phyloP scores from a whole-genome alignment of 345 rosid species.

The Populus simonii region DNA sequence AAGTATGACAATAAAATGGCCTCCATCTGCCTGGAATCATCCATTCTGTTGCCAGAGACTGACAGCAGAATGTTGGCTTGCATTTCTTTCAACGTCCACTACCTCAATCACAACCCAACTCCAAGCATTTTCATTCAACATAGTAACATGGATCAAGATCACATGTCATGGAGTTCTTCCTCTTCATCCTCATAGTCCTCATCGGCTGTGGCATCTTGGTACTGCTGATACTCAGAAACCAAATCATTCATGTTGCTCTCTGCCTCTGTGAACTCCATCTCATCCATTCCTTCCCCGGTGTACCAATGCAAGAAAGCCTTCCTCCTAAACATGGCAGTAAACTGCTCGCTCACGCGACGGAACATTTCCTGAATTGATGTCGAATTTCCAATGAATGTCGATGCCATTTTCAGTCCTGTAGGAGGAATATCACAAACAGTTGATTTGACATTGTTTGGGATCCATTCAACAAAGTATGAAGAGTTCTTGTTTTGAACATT shows the following conservation, averaged over 20 bases:
- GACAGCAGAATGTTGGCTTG: not conserved
- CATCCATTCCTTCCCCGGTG: slow-evolving; percentile 69
- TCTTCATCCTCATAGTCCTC: slow-evolving; percentile 45
- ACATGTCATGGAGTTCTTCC: slow-evolving; percentile 15
- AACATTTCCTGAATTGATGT: slow-evolving; percentile 55
- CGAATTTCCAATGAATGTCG: slow-evolving; percentile 49
- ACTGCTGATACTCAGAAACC: slow-evolving; percentile 52
- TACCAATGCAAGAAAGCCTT: slow-evolving; percentile 77
- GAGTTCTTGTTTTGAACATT: slow-evolving; percentile 71
- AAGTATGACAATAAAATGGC: not conserved
- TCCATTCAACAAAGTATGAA: slow-evolving; percentile 67
- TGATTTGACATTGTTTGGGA: slow-evolving; percentile 56
- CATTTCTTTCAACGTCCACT: not conserved
- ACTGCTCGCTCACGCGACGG: slow-evolving; percentile 44
- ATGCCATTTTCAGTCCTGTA: slow-evolving; percentile 46
- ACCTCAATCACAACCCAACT: not conserved
- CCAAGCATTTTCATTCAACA: not conserved
- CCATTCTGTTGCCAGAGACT: not conserved
- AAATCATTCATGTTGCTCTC: slow-evolving; percentile 57
- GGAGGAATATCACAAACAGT: slow-evolving; percentile 53
- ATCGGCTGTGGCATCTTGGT: slow-evolving; percentile 48
- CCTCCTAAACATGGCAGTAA: slow-evolving; percentile 73
- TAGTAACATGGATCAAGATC: not conserved
- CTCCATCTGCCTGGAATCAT: not conserved
- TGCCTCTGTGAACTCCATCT: slow-evolving; percentile 70